Conservation (phyloP, 2,329 filamentous ascomycete species). For the Fusarium robinianum region DNA sequence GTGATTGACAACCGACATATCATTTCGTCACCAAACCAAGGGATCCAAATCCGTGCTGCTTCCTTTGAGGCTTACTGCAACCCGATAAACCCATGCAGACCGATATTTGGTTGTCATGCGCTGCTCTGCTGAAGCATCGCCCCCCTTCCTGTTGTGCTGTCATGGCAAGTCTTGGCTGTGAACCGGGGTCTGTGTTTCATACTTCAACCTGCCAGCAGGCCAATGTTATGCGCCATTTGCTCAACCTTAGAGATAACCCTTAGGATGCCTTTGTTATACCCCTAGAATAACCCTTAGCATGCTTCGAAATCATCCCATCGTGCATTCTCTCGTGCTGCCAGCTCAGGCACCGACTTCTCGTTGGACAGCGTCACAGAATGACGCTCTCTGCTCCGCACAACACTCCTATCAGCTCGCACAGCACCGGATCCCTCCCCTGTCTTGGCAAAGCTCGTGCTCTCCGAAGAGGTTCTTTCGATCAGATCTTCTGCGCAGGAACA, state of each 20-base stretch:
- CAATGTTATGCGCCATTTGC: conserved; percentile 25
- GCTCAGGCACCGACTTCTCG: conserved; percentile 12
- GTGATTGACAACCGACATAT: too few species aligned
- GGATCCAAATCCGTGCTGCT: too few species aligned
- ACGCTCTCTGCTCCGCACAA: conserved; percentile 10
- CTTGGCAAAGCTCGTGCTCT: conserved; percentile 1
- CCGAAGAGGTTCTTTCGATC: conserved; percentile 4
- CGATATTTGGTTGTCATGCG: conserved; percentile 23
- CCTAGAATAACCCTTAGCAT: conserved; percentile 11
- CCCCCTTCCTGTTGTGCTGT: conserved; percentile 28
- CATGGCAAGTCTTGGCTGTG: conserved; percentile 16
- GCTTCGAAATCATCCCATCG: conserved; percentile 22
- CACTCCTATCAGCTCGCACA: conserved; percentile 11
- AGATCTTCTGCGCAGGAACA: too few species aligned
- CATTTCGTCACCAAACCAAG: too few species aligned
- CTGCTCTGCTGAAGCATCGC: conserved; percentile 9
- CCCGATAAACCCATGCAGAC: conserved; percentile 18
- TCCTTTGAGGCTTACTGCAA: too few species aligned
- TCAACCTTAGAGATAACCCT: not conserved
- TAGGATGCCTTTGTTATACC: conserved; percentile 9
- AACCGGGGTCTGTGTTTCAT: conserved; percentile 28
- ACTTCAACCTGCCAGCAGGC: conserved; percentile 2
- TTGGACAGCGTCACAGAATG: conserved; percentile 19
- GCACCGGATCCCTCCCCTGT: conserved; percentile 9
- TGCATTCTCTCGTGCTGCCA: conserved; percentile 14